These are phyloP conservation scores for Malassezia pachydermatis DNA, from an alignment of 1,284 basidiomycete species.

Conservation along the genomic window DNA sequence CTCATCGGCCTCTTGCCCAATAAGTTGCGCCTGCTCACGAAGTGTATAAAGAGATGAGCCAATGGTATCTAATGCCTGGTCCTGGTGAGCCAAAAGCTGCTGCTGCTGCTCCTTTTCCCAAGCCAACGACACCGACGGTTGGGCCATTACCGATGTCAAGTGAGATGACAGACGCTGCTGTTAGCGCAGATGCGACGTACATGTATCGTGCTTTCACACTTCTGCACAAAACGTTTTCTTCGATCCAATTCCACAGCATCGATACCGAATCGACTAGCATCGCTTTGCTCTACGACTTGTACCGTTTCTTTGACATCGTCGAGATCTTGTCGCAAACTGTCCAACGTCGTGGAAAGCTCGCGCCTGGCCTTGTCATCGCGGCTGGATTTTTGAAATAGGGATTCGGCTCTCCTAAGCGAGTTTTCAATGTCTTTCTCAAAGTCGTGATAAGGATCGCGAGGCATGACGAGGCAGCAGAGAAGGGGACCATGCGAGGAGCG, in stretches of 20 bases:
- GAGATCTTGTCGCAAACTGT: slow-evolving; percentile 34
- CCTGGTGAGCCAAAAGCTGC: slow-evolving; percentile 37
- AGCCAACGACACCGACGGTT: slow-evolving; percentile 21
- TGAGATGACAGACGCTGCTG: background rate
- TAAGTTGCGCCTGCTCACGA: slow-evolving; percentile 35
- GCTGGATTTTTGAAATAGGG: background rate
- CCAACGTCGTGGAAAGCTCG: slow-evolving; percentile 28
- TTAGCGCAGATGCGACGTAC: background rate
- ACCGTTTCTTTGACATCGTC: slow-evolving; percentile 40
- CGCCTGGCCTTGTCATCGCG: slow-evolving; percentile 19
- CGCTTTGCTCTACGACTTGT: slow-evolving; percentile 34
- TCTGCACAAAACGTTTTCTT: slow-evolving; percentile 26
- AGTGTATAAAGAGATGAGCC: slow-evolving; percentile 33
- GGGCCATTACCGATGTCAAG: background rate
- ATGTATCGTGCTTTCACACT: slow-evolving; percentile 29
- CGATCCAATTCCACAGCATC: slow-evolving; percentile 25
- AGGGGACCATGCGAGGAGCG: background rate
- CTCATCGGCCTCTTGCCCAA: slow-evolving; percentile 43
- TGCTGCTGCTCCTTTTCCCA: slow-evolving; percentile 41
- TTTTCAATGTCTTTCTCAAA: slow-evolving; percentile 37
- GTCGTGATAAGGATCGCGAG: slow-evolving; percentile 42
- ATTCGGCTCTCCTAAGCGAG: slow-evolving; percentile 19
- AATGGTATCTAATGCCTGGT: slow-evolving; percentile 39
- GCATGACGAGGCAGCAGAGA: slow-evolving; percentile 21
- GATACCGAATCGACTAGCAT: slow-evolving; percentile 37